Base-by-base conservation (phyloP, 345 rosid species). In the Aethionema arabicum region DNA sequence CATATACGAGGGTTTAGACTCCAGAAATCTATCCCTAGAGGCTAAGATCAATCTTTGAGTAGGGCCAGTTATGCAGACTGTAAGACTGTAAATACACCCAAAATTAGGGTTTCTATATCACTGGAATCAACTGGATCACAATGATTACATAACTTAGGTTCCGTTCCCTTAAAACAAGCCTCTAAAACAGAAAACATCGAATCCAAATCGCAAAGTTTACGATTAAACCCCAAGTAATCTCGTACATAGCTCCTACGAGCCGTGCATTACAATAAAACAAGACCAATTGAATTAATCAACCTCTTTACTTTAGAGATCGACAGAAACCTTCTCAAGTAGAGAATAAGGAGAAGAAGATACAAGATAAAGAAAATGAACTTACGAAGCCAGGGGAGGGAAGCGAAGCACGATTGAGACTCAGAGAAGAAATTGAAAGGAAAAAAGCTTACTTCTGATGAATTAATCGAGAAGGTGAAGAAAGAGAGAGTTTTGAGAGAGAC, bases 391-490 rank as follows among this genome's bases (percentile, higher is more conserved):
- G 8, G 15, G 33, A 61, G 7, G n/a, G 48, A 35, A 33, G 32
- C 10, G 40, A 41, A 12, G 31, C 14, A 40, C 2, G 56, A 27
- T 15, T 31, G n/a, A n/a, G n/a, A n/a, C 16, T 29, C 12, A 0
- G 21, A 56, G 41, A 38, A 52, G 35, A 27, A 27, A 11, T 13
- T 42, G 40, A 37, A 37, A 4, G 63, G n/a, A n/a, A 38, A 53
- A 66, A 45, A 45, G 45, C 68, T 48, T 55, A 63, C 74, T 13
- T 38, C 21, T 44, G 32, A 48, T 46, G 45, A 30, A 35, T 9
- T 29, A 8, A 33, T 42, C 53, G 32, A 37, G 52, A 46, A 4
- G 52, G 58, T 12, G n/a, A 11, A n/a, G 52, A 37, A 10, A 37
- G 40, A 37, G 40, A 37, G n/a, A 41, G 45, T 8, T 8, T 9